Evolutionary conservation across 1,284 basidiomycete genomes (phyloP).

Genomic region (Malassezia globosa): DNA sequence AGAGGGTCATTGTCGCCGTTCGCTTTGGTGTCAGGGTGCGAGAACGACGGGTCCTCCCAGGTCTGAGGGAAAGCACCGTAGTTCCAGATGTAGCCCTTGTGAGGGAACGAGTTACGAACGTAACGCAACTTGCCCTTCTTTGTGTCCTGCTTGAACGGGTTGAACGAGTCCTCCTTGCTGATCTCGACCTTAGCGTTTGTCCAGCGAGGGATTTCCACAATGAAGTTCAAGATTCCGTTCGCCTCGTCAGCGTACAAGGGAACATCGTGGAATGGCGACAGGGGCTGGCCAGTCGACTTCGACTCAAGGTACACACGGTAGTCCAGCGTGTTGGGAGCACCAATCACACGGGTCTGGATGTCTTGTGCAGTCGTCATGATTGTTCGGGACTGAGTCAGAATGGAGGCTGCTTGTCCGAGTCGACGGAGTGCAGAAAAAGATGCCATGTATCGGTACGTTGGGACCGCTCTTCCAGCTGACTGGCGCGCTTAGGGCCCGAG

Average conservation of each 20-base stretch:
- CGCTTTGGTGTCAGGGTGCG: slow-evolving; percentile 94
- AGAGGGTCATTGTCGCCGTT: slow-evolving; percentile 99
- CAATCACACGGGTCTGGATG: slow-evolving; percentile 66
- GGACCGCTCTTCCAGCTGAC: too few relatives aligned
- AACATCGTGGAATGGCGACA: slow-evolving; percentile 46
- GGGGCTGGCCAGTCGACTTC: slow-evolving; percentile 36
- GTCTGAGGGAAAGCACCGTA: slow-evolving; percentile 81
- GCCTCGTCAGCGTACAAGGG: slow-evolving; percentile 45
- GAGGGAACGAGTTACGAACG: slow-evolving; percentile 99
- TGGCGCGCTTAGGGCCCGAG: too few relatives aligned
- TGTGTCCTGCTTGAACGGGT: slow-evolving; percentile 97
- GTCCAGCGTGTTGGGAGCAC: slow-evolving; percentile 84
- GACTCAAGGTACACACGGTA: slow-evolving; percentile 82
- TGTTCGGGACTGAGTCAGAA: slow-evolving; percentile 16
- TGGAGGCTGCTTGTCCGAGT: slow-evolving; percentile 32
- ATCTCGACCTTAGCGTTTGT: slow-evolving; percentile 97
- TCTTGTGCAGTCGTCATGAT: slow-evolving; percentile 33
- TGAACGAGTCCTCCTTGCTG: slow-evolving; percentile 91
- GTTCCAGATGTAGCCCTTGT: slow-evolving; percentile 67
- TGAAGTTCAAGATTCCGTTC: slow-evolving; percentile 55
- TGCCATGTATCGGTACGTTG: too few relatives aligned
- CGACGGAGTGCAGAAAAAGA: slow-evolving; percentile 23
- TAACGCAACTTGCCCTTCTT: slow-evolving; percentile 91
- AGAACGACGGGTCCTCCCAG: slow-evolving; percentile 85
- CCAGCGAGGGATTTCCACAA: slow-evolving; percentile 85